Evolutionary conservation across 495 filamentous ascomycete genomes (phyloP).

Genomic region (Podospora conica): DNA sequence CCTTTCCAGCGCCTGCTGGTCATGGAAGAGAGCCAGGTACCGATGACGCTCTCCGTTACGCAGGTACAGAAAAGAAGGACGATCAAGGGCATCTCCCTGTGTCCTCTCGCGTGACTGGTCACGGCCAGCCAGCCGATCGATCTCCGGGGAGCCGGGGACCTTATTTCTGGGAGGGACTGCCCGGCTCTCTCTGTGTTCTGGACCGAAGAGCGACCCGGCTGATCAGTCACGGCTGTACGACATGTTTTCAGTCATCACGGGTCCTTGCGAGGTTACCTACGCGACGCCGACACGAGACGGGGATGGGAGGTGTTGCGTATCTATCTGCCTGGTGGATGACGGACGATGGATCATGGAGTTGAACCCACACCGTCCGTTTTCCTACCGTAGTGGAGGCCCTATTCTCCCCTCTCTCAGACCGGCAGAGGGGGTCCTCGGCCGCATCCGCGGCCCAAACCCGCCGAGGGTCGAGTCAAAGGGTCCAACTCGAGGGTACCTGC

Average conservation of each 20-base stretch:
- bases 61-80: background rate
- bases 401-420: background rate
- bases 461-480: background rate
- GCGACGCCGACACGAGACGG: background rate
- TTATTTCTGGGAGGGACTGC: background rate
- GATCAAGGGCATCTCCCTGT: background rate
- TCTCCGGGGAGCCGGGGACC: background rate
- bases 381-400: background rate
- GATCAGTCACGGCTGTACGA: background rate
- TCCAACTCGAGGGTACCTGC: background rate
- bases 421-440: background rate
- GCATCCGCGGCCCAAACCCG: background rate
- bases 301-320: background rate
- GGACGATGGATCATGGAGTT: background rate
- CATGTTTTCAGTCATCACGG: background rate
- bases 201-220: background rate
- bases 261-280: background rate
- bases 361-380: too few species aligned
- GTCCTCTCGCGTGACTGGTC: background rate
- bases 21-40: background rate
- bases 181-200: background rate
- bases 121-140: background rate
- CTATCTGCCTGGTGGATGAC: background rate
- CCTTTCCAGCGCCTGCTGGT: too few species aligned
- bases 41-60: background rate